Evolutionary conservation across 2,329 filamentous ascomycete species (phyloP).

Genomic region (Colletotrichum orchidophilum): DNA sequence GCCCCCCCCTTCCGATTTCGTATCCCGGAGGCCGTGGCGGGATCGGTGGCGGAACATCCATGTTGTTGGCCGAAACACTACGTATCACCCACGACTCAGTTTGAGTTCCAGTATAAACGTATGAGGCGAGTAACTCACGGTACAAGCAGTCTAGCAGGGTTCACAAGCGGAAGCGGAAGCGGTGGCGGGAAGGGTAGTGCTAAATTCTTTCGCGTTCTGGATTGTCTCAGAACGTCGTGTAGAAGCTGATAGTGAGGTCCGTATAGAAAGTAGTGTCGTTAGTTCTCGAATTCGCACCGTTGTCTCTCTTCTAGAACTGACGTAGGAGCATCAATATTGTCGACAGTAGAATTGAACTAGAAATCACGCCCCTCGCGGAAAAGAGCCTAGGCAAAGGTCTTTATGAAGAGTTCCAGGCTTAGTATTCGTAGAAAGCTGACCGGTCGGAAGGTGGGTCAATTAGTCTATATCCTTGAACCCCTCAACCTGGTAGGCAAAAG

Average conservation of each 20-base stretch:
- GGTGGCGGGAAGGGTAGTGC: background rate
- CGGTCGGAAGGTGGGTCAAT: background rate
- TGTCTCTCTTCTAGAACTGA: background rate
- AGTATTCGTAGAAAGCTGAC: too few relatives aligned
- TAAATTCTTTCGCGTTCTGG: background rate
- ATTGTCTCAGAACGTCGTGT: background rate
- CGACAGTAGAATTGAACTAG: background rate
- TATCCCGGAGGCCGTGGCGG: constrained; percentile 9
- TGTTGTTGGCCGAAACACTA: background rate
- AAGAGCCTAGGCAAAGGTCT: background rate
- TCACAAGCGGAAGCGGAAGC: background rate
- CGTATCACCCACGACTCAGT: background rate
- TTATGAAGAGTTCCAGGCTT: background rate
- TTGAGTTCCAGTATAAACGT: background rate
- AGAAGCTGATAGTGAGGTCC: background rate
- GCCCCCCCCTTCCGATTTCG: background rate
- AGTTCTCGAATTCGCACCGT: background rate
- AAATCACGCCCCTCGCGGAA: background rate
- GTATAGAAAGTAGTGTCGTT: background rate
- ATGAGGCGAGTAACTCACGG: background rate
- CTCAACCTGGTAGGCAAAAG: background rate
- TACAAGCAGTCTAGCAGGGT: background rate
- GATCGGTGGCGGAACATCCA: constrained; percentile 3
- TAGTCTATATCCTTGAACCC: background rate
- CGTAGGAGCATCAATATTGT: background rate